Conservation (phyloP, 768 basidiomycete species). For the Boletales sp. region DNA sequence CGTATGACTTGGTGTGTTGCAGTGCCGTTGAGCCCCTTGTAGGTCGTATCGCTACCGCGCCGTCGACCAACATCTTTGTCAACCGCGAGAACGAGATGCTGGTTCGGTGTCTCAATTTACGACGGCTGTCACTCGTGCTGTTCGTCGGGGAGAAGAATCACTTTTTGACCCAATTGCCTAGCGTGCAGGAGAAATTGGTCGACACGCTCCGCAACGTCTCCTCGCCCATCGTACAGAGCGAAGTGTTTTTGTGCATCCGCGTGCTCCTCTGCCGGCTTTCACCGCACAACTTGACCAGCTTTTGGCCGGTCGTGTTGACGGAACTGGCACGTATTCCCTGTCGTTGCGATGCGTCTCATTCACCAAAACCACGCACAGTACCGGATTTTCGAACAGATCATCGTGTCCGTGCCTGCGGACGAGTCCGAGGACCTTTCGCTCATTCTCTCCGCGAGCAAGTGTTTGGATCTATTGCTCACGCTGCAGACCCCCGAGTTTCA, state of each 20-base stretch:
- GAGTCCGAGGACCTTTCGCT: constrained; percentile 82
- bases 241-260: constrained; percentile 92
- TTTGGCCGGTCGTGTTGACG: constrained; percentile 94
- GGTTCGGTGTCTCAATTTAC: constrained; percentile 77
- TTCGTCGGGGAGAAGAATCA: constrained; percentile 88
- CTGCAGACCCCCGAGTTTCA: constrained; percentile 98
- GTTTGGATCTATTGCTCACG: constrained; percentile 87
- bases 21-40: constrained; percentile 17
- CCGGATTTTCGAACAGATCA: constrained; percentile 83
- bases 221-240: constrained; percentile 84
- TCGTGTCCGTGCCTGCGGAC: constrained; percentile 68
- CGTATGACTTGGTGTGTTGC: constrained; percentile 23
- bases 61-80: constrained; percentile 95
- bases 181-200: constrained; percentile 95
- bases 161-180: constrained; percentile 83
- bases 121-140: constrained; percentile 84
- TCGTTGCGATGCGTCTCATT: background rate
- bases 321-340: constrained; percentile 62
- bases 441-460: constrained; percentile 88
- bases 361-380: constrained; percentile 47
- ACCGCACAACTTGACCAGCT: constrained; percentile 86
- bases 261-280: constrained; percentile 89
- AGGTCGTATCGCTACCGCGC: constrained; percentile 78
- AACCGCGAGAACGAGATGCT: constrained; percentile 94
- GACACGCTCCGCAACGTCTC: constrained; percentile 81